phyloP scores from a whole-genome alignment of 1,284 basidiomycete species.

The Sparassis latifolia region DNA sequence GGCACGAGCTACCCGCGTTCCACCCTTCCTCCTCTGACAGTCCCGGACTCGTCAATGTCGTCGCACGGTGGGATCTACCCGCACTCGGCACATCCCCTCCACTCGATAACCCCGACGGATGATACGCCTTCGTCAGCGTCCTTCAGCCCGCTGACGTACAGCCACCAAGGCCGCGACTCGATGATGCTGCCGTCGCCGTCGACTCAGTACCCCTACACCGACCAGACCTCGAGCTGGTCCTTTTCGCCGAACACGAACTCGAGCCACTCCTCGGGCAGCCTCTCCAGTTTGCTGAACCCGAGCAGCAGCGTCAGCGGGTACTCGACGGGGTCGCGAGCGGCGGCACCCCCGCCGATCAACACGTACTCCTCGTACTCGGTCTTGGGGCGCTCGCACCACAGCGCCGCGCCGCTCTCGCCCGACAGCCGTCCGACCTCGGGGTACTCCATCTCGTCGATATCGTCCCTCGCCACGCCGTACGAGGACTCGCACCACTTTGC shows the following conservation, averaged over 20 bases:
- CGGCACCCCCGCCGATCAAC: conserved; percentile 50
- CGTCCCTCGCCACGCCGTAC: conserved; percentile 53
- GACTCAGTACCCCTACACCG: conserved; percentile 51
- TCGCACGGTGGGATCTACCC: conserved; percentile 47
- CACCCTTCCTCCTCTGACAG: conserved; percentile 73
- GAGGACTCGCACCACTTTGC: conserved; percentile 49
- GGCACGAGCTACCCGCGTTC: conserved; percentile 53
- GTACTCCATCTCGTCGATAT: conserved; percentile 75
- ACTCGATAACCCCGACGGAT: conserved; percentile 59
- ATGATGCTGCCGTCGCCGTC: conserved; percentile 41
- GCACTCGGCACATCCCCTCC: conserved; percentile 49
- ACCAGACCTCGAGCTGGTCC: conserved; percentile 51
- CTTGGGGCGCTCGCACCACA: conserved; percentile 54
- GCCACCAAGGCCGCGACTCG: conserved; percentile 35
- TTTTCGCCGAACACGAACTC: conserved; percentile 49
- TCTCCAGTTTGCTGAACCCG: conserved; percentile 76
- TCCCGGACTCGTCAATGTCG: conserved; percentile 60
- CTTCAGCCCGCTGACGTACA: conserved; percentile 46
- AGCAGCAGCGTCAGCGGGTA: conserved; percentile 51
- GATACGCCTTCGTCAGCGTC: conserved; percentile 54
- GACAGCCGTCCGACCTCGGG: conserved; percentile 78
- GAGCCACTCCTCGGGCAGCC: conserved; percentile 55
- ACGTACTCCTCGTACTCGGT: conserved; percentile 62
- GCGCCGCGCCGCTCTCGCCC: conserved; percentile 66
- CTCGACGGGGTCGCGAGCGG: conserved; percentile 30